These are phyloP conservation scores for Rhodomyrtus psidioides DNA, from an alignment of 441 rosid genomes.

Conservation along the genomic window DNA sequence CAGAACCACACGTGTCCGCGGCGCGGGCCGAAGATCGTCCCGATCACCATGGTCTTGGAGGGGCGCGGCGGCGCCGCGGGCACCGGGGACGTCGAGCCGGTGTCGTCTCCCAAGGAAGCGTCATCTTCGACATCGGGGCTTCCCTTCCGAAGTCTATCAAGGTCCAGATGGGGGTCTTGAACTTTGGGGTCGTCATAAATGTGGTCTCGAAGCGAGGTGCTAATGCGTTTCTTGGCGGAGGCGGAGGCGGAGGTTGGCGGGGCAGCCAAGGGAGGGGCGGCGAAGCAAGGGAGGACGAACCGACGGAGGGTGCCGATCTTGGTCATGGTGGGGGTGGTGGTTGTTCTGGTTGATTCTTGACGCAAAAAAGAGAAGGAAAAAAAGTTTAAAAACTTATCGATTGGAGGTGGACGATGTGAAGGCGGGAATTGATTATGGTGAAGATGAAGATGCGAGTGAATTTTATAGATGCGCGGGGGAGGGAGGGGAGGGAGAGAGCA, in stretches of 20 bases:
- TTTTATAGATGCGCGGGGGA: background rate
- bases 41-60: constrained; percentile 74
- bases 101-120: constrained; percentile 11
- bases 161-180: background rate
- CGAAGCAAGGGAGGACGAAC: constrained; percentile 58
- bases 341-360: background rate
- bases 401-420: background rate
- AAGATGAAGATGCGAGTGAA: background rate
- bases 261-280: constrained; percentile 30
- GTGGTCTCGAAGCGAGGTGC: constrained; percentile 63
- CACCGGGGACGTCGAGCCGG: background rate
- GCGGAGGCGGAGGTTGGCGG: constrained; percentile 1
- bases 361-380: background rate
- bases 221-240: constrained; percentile 53
- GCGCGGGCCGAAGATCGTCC: constrained; percentile 72
- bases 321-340: constrained; percentile 26
- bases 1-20: constrained; percentile 92
- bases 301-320: constrained; percentile 69
- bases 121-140: constrained; percentile 18
- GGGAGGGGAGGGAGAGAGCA: background rate
- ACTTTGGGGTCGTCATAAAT: constrained; percentile 6
- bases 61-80: constrained; percentile 37
- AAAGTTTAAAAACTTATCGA: background rate
- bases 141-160: background rate
- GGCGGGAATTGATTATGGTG: too few relatives aligned